Evolutionary conservation across 768 basidiomycete species (phyloP).

Genomic region (Chalciporus sphaerocephalus): DNA sequence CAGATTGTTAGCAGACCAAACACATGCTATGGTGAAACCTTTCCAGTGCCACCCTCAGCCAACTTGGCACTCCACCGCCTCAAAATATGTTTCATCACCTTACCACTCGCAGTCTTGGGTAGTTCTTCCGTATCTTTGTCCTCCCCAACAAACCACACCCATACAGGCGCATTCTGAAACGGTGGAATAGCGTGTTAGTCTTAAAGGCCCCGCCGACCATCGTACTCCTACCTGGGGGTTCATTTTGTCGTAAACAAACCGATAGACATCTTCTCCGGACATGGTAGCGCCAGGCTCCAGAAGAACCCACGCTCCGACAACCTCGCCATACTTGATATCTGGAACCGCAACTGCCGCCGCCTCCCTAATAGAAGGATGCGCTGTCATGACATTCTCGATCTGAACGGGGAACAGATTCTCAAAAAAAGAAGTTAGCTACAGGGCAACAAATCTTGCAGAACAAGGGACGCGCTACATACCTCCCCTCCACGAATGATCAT

Average conservation of each 20-base stretch:
- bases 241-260: slow-evolving; percentile 53
- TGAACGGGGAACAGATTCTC: slow-evolving; percentile 82
- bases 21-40: background rate
- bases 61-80: slow-evolving; percentile 63
- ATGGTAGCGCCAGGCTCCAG: slow-evolving; percentile 37
- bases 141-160: slow-evolving; percentile 82
- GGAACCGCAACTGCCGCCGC: slow-evolving; percentile 73
- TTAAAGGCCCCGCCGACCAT: background rate
- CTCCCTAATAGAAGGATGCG: slow-evolving; percentile 56
- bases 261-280: slow-evolving; percentile 50
- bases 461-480: too few species aligned
- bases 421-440: background rate
- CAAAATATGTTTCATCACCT: slow-evolving; percentile 78
- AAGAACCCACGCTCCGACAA: slow-evolving; percentile 77
- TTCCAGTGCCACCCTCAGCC: slow-evolving; percentile 43
- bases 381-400: slow-evolving; percentile 71
- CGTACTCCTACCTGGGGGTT: slow-evolving; percentile 65
- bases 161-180: slow-evolving; percentile 68
- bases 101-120: slow-evolving; percentile 85
- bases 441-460: too few species aligned
- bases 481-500: slow-evolving; percentile 86
- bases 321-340: slow-evolving; percentile 65
- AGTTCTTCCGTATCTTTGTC: slow-evolving; percentile 54
- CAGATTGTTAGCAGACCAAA: too few species aligned
- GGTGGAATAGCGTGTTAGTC: background rate